phyloP scores from a whole-genome alignment of 768 basidiomycete species.

The Pleurotus pulmonarius region DNA sequence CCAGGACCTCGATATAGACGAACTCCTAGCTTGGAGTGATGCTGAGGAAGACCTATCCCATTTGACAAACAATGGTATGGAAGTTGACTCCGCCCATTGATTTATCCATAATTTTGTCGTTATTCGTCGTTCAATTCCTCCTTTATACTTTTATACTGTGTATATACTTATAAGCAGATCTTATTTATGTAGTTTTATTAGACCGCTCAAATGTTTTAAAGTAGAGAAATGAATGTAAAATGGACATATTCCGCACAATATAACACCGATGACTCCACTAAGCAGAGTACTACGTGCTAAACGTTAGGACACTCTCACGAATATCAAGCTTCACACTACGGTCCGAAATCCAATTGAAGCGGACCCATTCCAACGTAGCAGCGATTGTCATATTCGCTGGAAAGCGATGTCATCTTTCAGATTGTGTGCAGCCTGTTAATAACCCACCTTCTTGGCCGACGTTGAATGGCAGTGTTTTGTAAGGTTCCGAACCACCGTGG shows the following conservation, averaged over 20 bases:
- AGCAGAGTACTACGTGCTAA: slow-evolving; percentile 55
- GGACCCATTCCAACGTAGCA: slow-evolving; percentile 66
- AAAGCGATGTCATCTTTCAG: not conserved
- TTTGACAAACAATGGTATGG: not conserved
- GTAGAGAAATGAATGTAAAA: no score
- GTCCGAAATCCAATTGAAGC: slow-evolving; percentile 82
- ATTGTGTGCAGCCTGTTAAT: not conserved
- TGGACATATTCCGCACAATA: no score
- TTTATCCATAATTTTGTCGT: not conserved
- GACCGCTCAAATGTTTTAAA: no score
- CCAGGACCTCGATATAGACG: slow-evolving; percentile 9
- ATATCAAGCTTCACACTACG: slow-evolving; percentile 83
- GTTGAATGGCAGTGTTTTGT: slow-evolving; percentile 83
- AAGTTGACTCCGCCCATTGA: not conserved
- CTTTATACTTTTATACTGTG: not conserved
- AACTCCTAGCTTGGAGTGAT: slow-evolving; percentile 7
- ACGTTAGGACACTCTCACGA: slow-evolving; percentile 77
- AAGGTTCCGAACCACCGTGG: slow-evolving; percentile 76
- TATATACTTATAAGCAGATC: not conserved
- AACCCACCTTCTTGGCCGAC: slow-evolving; percentile 77
- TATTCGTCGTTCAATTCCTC: not conserved
- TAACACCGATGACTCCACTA: no score
- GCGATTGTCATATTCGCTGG: slow-evolving; percentile 40
- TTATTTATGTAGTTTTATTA: no score
- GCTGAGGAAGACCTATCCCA: slow-evolving; percentile 6